Evolutionary conservation across 495 filamentous ascomycete species (phyloP).

Genomic region (Aspergillus ellipticus): DNA sequence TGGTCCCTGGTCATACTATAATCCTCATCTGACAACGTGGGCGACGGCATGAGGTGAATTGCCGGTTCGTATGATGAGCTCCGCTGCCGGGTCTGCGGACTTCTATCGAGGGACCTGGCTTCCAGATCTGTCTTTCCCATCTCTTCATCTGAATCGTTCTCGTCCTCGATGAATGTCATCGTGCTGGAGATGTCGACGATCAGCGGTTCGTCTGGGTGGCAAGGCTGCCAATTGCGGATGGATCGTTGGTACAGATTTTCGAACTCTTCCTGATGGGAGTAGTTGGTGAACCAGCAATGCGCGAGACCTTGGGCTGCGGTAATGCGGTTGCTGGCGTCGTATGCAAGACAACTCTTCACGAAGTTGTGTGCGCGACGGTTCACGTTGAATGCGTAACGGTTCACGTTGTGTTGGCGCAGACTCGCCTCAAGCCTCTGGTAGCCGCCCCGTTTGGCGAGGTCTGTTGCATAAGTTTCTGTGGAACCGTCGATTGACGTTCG

Average conservation of each 20-base stretch:
- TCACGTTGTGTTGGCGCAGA: constrained; percentile 33
- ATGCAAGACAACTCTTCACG: constrained; percentile 47
- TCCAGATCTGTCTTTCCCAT: not conserved
- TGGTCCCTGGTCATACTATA: too few species aligned
- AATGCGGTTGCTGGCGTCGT: constrained; percentile 49
- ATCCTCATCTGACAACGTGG: too few species aligned
- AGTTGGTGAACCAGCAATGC: constrained; percentile 59
- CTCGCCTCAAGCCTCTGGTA: constrained; percentile 33
- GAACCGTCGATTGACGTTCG: constrained; percentile 34
- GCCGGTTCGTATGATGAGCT: too few species aligned
- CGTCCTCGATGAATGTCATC: not conserved
- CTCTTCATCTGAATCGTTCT: too few species aligned
- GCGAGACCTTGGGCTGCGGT: constrained; percentile 50
- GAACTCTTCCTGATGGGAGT: constrained; percentile 33
- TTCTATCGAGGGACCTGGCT: not conserved
- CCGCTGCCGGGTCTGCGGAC: too few species aligned
- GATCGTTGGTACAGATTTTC: constrained; percentile 44
- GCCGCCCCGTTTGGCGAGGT: constrained; percentile 22
- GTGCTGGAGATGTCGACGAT: constrained; percentile 11
- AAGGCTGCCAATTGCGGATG: constrained; percentile 48
- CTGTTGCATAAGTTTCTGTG: constrained; percentile 12
- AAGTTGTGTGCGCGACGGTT: constrained; percentile 48
- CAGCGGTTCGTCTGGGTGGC: constrained; percentile 3
- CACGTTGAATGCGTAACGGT: constrained; percentile 34
- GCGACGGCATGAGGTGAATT: too few species aligned